phyloP scores from a whole-genome alignment of 2,329 filamentous ascomycete species.

The Colletotrichum sp. region DNA sequence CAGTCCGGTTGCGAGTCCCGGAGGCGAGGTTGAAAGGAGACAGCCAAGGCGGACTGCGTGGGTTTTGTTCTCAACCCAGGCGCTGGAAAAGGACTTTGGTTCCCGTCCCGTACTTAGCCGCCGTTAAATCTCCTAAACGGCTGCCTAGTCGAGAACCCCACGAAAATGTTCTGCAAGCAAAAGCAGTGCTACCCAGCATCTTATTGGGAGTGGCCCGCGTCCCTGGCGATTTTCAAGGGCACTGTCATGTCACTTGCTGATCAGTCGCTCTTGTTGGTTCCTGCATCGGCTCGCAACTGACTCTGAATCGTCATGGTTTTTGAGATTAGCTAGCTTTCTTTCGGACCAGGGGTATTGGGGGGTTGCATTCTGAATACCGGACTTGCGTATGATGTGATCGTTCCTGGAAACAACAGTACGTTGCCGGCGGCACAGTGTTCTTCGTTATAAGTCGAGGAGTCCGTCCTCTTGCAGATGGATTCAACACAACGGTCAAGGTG shows the following conservation, averaged over 20 bases:
- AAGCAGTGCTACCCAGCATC: not conserved
- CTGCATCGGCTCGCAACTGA: not conserved
- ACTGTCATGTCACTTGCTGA: not conserved
- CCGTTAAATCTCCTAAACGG: not conserved
- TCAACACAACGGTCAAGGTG: not conserved
- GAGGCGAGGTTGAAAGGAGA: not conserved
- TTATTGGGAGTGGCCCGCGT: not conserved
- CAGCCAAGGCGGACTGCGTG: not conserved
- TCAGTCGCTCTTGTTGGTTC: not conserved
- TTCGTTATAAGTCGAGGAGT: not conserved
- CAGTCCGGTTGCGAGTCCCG: not conserved
- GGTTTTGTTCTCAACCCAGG: not conserved
- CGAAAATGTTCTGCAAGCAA: not conserved
- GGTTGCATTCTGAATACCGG: not conserved
- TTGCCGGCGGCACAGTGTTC: not conserved
- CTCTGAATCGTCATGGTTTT: not conserved
- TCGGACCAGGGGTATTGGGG: not conserved
- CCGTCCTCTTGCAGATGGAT: not conserved
- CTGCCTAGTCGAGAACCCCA: not conserved
- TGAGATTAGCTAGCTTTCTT: not conserved
- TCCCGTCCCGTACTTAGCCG: not conserved
- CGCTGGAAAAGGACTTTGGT: not conserved
- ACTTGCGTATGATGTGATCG: not conserved
- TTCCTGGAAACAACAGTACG: not conserved
- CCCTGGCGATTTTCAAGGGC: not conserved